phyloP scores from a whole-genome alignment of 305 asterid genomes.

The Solanum chacoense region DNA sequence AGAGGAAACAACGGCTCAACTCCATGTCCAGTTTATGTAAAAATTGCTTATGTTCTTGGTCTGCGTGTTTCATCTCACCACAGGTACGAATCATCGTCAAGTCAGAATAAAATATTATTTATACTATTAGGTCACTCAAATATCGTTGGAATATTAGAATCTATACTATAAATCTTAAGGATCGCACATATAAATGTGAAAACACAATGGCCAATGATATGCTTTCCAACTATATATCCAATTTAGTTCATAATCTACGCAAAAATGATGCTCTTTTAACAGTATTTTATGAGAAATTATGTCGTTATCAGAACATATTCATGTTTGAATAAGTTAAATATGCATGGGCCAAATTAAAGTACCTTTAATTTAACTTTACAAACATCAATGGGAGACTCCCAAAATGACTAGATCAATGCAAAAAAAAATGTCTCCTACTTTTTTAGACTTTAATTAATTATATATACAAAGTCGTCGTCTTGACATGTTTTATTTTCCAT shows the following conservation, averaged over 20 bases:
- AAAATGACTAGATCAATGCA: background rate
- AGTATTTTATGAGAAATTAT: background rate
- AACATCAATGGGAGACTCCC: background rate
- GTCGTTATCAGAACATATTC: constrained; percentile 25
- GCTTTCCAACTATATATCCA: background rate
- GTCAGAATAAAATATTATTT: background rate
- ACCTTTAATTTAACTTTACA: background rate
- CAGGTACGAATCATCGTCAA: constrained; percentile 25
- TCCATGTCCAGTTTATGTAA: constrained; percentile 29
- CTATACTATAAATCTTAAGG: background rate
- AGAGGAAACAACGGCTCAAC: constrained; percentile 25
- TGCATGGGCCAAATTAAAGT: background rate
- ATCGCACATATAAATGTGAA: background rate
- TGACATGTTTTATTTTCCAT: background rate
- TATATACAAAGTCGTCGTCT: background rate
- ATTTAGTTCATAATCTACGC: background rate
- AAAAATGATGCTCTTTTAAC: background rate
- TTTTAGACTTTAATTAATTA: background rate
- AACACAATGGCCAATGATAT: background rate
- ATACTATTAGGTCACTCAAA: background rate
- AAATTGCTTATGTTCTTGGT: constrained; percentile 69
- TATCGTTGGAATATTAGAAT: background rate
- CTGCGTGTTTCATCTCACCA: constrained; percentile 72
- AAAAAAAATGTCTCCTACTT: background rate
- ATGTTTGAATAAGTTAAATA: background rate